Evolutionary conservation across 331 rosid species (phyloP), one percentile per base, ranked within the genome.

Genomic region (Saraca asoca): DNA sequence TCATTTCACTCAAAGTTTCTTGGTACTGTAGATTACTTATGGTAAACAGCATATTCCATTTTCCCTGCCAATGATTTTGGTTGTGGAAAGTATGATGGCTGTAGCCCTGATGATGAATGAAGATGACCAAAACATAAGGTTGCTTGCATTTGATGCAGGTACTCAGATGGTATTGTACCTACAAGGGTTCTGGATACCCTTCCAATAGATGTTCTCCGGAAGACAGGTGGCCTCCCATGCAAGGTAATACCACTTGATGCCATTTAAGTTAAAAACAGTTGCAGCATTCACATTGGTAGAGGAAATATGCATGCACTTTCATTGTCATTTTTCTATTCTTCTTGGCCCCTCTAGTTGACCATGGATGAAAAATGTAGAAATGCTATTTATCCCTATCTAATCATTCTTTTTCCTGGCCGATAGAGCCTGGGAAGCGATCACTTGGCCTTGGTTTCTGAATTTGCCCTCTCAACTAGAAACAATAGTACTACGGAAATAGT

Each of bases 351-450:
- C 14, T n/a, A n/a, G 38, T 9, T 74, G n/a, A 7, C 50, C 46
- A 33, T 4, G 31, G 15, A 33, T 31, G 5, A 42, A 59, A 69
- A 69, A 6, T 50, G 43, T 38, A 3, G 59, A 17, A 31, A 29
- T 34, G 2, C 43, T 31, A 2, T 39, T 7, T 51, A 17, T 58
- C 45, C 49, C 53, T 41, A 46, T 55, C 18, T 84, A 66, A 68
- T 75, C 49, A 24, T 13, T 59, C 12, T 51, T 38, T 58, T 65
- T 71, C 58, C 5, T 77, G 66, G 65, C 68, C 68, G 51, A 66
- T 80, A 91, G 98, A 79, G 64, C 75, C 77, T 91, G 71, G 98
- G 98, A 57, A 89, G 98, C 64, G 95, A 91, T 71, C 98, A 87
- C 75, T 79, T 89, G 82, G 89, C 88, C 34, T 79, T 91, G 81